Evolutionary conservation across 2,329 filamentous ascomycete genomes (phyloP), one percentile per base, ranked within the genome.

Genomic region (Fusarium setosum): DNA sequence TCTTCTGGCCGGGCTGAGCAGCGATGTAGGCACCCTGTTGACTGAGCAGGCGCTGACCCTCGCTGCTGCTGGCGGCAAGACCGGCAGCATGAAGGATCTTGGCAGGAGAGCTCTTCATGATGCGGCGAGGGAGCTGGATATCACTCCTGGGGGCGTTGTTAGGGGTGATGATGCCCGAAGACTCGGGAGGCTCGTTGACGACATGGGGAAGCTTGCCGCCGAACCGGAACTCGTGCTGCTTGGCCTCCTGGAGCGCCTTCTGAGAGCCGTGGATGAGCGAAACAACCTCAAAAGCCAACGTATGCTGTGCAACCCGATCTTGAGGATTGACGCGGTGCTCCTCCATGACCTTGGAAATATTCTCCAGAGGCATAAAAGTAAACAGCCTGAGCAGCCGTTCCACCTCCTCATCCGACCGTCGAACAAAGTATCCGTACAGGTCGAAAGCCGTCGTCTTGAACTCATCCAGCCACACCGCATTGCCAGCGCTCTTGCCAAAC

Each of bases 401-500:
- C 5, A 98, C 88, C 53, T 96, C 91, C 10, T 86, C 86, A 73
- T 99, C 96, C 1, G 94, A 83, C 0, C 91, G 90, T 49, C 93
- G 88, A 65, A 97, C 84, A 71, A 98, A 96, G 82, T 95, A 97
- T 75, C 94, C 84, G 76, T 98, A 98, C 1, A 98, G 83, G 58
- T 98, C 93, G 73, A 95, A 97, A 0, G 89, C 82, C 26, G 86
- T 89, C 2, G 95, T 97, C 86, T 93, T 87, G 71, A 90, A 89
- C 52, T 85, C 84, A 76, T 97, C 93, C 4, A 99, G 86, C 96
- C 96, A 99, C 32, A 99, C 80, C 3, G 95, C 94, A 76, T 98
- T 98, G 23, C 94, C 95, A 3, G 93, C 92, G 64, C 90, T 96
- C 81, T 99, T 99, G 50, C 96, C 96, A 71, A 98, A 94, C 78